phyloP scores from a whole-genome alignment of 805 yeast genomes.

The Candida vartiovaarae region DNA sequence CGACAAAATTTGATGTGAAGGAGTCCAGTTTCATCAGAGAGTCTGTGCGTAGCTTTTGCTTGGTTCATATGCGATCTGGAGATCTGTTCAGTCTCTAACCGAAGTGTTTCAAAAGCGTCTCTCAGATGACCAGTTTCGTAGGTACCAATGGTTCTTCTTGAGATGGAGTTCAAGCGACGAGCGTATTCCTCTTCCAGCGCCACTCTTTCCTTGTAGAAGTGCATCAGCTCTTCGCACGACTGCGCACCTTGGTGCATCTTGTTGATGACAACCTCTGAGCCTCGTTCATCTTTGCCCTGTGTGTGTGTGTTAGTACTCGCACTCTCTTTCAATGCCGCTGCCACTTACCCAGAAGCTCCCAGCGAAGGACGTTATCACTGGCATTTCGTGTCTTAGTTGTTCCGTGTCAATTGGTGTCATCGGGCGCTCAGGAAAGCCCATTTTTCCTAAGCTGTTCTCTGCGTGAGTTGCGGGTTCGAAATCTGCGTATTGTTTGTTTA shows the following conservation, averaged over 20 bases:
- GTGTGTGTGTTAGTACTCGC: slow-evolving; percentile 11
- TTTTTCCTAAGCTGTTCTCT: no score
- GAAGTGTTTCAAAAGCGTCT: slow-evolving; percentile 51
- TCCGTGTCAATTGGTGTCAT: background rate
- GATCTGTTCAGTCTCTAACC: slow-evolving; percentile 52
- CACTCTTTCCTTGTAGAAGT: slow-evolving; percentile 47
- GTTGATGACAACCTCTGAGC: slow-evolving; percentile 46
- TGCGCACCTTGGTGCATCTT: slow-evolving; percentile 53
- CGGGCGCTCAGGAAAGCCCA: background rate
- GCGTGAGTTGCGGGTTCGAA: no score
- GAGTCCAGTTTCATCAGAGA: slow-evolving; percentile 44
- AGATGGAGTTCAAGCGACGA: slow-evolving; percentile 43
- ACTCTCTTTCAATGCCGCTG: background rate
- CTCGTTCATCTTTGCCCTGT: slow-evolving; percentile 55
- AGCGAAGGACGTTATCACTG: slow-evolving; percentile 27
- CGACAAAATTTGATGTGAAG: slow-evolving; percentile 44
- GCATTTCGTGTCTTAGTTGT: background rate
- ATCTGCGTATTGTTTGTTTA: slow-evolving; percentile 10
- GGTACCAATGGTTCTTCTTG: slow-evolving; percentile 45
- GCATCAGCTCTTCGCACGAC: slow-evolving; percentile 45
- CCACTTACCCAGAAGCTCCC: slow-evolving; percentile 42
- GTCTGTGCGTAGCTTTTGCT: slow-evolving; percentile 45
- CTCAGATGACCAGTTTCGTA: slow-evolving; percentile 54
- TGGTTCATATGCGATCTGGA: slow-evolving; percentile 48
- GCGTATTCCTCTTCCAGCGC: slow-evolving; percentile 71